Base-by-base conservation (phyloP, 2,329 filamentous ascomycete species). In the Paraphaeosphaeria minitans region DNA sequence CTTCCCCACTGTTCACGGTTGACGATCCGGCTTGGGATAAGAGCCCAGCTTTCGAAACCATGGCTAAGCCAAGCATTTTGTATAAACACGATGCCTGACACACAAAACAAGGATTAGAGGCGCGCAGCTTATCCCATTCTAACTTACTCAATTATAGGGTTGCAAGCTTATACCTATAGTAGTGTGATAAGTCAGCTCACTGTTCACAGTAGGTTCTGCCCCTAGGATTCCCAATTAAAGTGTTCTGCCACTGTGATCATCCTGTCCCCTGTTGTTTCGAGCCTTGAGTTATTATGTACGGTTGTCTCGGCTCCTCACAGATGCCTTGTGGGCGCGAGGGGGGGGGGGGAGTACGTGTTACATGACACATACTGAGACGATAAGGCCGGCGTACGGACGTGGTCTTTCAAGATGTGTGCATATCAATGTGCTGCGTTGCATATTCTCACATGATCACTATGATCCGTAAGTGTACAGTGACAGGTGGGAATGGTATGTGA, bases 1-100 rank as follows among this genome's bases (percentile, higher is more conserved):
- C n/a, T 29, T 57, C 57, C 46, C 57, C 57, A 59, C 57, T 47
- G 21, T 56, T 48, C 41, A 22, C 55, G 45, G 42, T 22, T 39
- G 29, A 16, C 21, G 19, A 53, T 47, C 57, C 57, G 57, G 45
- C 52, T 55, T 37, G 52, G 52, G 24, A 42, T 24, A 37, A 21
- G 9, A 42, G 13, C 13, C 22, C 50, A 42, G 21, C 31, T 24
- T 10, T 37, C 6, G 12, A 50, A 10, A 39, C 4, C 12, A 9
- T 2, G 21, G 39, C 13, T 21, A 33, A 12, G 16, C 10, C 19
- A 50, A 37, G 21, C 47, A 43, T 21, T 12, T 19, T 22, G 19
- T 43, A 21, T 7, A 21, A 19, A 7, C 1, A 10, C n/a, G n/a
- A n/a, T n/a, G n/a, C n/a, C n/a, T 27, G 24, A 27, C 24, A 27